A percentile compares a stretch with the other conserved stretches of the same genome.
Conservation (phyloP, 2,329 filamentous ascomycete species). For the Fusarium sp. region DNA sequence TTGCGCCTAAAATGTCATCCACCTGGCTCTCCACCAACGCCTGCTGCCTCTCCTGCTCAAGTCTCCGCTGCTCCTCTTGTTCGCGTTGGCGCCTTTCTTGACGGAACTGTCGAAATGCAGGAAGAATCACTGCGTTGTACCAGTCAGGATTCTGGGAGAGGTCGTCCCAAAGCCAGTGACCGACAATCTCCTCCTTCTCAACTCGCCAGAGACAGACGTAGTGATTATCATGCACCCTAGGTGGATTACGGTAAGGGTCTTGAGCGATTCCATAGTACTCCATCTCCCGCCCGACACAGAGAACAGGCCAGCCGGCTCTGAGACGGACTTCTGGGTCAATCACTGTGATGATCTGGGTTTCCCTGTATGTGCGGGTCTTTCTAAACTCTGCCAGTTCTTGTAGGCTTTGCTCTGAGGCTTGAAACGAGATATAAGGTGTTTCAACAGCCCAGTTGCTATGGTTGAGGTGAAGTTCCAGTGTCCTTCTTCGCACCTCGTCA, state of each 20-base stretch:
- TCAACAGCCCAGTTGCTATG: not conserved
- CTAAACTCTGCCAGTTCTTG: not conserved
- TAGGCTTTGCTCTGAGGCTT: not conserved
- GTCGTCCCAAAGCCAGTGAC: not conserved
- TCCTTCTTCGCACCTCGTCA: not conserved
- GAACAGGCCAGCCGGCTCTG: not conserved
- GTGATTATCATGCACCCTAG: not conserved
- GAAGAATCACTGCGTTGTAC: not conserved
- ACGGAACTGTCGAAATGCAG: not conserved
- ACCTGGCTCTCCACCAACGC: not conserved
- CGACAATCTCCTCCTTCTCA: not conserved
- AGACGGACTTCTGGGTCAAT: not conserved
- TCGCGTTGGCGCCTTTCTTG: not conserved
- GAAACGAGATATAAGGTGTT: slow-evolving; percentile 10
- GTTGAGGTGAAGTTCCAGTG: not conserved
- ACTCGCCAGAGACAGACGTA: slow-evolving; percentile 1
- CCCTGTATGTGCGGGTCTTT: not conserved
- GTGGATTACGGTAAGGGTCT: not conserved
- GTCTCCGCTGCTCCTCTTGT: not conserved
- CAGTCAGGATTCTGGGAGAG: not conserved
- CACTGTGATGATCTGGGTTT: not conserved
- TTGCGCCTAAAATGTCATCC: not conserved
- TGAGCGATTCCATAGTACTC: not conserved
- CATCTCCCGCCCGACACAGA: not conserved
- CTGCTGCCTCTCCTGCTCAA: not conserved